Base-by-base conservation (phyloP, 495 filamentous ascomycete genomes). In the Xylaria sp. region DNA sequence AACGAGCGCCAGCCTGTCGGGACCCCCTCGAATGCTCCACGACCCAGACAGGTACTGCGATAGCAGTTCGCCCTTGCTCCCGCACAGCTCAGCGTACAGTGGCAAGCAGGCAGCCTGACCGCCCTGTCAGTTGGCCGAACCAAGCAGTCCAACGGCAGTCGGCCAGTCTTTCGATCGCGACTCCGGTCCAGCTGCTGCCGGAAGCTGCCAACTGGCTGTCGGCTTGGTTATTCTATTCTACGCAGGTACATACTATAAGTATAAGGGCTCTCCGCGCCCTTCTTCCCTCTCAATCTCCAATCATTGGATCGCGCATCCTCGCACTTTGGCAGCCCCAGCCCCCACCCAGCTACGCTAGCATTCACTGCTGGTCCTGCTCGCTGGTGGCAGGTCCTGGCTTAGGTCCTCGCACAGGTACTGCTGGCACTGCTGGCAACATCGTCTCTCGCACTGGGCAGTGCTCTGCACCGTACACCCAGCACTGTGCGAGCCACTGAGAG, bases 401-500 rank as follows among this genome's bases (percentile, higher is more conserved):
- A 37, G 35, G 35, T 37, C 35, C 35, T 41, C 5, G 40, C 40
- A 12, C 14, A 50, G 29, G 8, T 14, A 65, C 53, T 61, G 53
- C 53, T 61, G 53, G 50, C 53, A 59, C 64, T 50, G 37, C 66
- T 61, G 53, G 66, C 66, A 55, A 12, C 52, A 53, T 33, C 55
- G 15, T 50, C 31, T 33, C 55, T 63, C 68, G 68, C 68, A 63
- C 68, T 40, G 68, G 12, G 44, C 21, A 35, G 69, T 41, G 57
- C 61, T 59, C 69, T 15, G 69, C 61, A 66, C 69, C 21, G 69
- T 71, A 58, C 21, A n/a, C 19, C 40, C 26, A 29, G 50, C 69
- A 66, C 61, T 71, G 61, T 35, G 35, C 40, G 59, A 53, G 41
- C 52, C 53, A 59, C 50, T 58, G 50, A 41, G 33, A 41, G 35